A percentile compares a stretch with the other conserved stretches of the same genome.
phyloP scores from a whole-genome alignment of 305 asterid genomes.

The Solanum hybrid region DNA sequence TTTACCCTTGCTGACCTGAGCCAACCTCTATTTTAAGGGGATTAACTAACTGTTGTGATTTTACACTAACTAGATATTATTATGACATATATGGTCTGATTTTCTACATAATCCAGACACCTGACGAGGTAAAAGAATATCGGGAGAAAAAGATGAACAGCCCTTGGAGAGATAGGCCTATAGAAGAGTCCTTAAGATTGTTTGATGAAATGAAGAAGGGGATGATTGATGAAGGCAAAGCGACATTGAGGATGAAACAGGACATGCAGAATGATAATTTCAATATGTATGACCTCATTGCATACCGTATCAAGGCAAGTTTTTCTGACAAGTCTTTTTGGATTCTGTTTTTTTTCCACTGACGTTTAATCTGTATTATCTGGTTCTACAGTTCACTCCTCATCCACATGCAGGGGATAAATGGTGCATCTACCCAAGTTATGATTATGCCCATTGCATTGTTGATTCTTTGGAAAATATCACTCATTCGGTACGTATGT shows the following conservation, averaged over 20 bases:
- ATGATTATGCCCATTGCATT: slow-evolving; percentile 85
- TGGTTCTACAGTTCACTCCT: slow-evolving; percentile 69
- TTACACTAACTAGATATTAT: neutral
- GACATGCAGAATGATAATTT: slow-evolving; percentile 90
- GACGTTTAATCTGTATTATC: neutral
- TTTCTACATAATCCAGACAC: slow-evolving; percentile 35
- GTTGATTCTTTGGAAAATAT: slow-evolving; percentile 90
- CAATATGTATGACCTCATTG: slow-evolving; percentile 91
- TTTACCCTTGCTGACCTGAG: neutral
- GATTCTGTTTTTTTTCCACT: slow-evolving; percentile 11
- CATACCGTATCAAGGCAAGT: slow-evolving; percentile 86
- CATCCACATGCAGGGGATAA: slow-evolving; percentile 97
- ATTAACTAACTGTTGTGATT: neutral
- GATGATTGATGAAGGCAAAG: slow-evolving; percentile 78
- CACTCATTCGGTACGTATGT: slow-evolving; percentile 66
- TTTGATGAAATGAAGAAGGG: slow-evolving; percentile 81
- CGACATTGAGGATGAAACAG: slow-evolving; percentile 94
- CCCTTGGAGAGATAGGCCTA: slow-evolving; percentile 80
- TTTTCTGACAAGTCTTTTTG: neutral
- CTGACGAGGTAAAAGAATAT: slow-evolving; percentile 76
- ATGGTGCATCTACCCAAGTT: slow-evolving; percentile 95
- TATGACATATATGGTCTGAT: neutral
- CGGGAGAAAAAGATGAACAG: slow-evolving; percentile 75
- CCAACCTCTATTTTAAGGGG: neutral
- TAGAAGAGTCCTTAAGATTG: slow-evolving; percentile 63